A percentile compares a stretch with the other conserved stretches of the same genome.
Conservation (phyloP, 768 basidiomycete genomes). For the Suillus lakei region DNA sequence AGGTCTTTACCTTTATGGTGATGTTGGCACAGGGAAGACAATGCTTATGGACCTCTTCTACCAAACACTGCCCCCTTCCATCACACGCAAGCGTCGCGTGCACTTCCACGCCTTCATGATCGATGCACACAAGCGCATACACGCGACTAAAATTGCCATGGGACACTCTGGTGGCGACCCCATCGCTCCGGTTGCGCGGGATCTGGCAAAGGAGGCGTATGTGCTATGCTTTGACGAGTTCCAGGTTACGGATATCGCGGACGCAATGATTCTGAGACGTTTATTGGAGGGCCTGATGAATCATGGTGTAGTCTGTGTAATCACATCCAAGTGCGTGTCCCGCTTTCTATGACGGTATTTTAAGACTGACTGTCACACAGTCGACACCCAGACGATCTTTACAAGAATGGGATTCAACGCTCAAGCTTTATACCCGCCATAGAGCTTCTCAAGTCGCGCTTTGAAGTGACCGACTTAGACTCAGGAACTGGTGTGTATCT, state of each 20-base stretch:
- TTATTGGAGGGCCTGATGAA: conserved; percentile 85
- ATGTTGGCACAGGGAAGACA: conserved; percentile 96
- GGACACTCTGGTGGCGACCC: conserved; percentile 77
- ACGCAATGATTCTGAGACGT: conserved; percentile 96
- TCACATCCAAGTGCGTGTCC: conserved; percentile 92
- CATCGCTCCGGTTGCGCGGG: conserved; percentile 84
- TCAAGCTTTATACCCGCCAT: conserved; percentile 95
- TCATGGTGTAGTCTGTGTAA: conserved; percentile 90
- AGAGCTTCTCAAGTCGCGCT: conserved; percentile 85
- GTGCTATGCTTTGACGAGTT: conserved; percentile 98
- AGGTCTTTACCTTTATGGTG: conserved; percentile 94
- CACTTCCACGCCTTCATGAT: conserved; percentile 99
- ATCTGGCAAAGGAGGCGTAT: conserved; percentile 81
- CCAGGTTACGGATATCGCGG: conserved; percentile 97
- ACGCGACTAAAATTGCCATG: conserved; percentile 76
- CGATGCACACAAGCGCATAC: conserved; percentile 93
- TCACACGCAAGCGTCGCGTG: conserved; percentile 81
- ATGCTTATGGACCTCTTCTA: conserved; percentile 99
- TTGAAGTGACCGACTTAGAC: conserved; percentile 90
- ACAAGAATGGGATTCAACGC: conserved; percentile 98
- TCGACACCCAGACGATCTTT: conserved; percentile 95
- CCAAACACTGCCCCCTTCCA: conserved; percentile 70
- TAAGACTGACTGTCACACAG: conserved; percentile 44
- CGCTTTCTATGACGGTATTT: conserved; percentile 6
- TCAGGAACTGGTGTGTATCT: conserved; percentile 81